Evolutionary conservation across 1,284 basidiomycete genomes (phyloP).

Genomic region (Sporisorium sorghi): DNA sequence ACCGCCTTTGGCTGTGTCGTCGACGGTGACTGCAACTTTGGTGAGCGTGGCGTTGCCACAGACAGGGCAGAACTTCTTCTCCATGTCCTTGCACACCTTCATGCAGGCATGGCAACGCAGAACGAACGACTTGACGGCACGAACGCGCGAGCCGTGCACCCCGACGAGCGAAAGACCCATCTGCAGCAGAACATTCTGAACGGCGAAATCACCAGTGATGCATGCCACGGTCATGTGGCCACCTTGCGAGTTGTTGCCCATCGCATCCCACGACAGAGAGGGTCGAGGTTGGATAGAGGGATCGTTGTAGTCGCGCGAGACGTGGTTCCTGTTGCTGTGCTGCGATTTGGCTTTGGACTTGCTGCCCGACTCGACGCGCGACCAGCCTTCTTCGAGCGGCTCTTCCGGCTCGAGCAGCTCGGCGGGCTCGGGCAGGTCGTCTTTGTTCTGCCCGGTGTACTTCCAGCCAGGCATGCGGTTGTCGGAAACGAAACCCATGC

Average conservation of each 20-base stretch:
- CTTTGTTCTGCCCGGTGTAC: constrained; percentile 34
- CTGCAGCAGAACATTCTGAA: constrained; percentile 97
- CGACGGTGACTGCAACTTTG: constrained; percentile 84
- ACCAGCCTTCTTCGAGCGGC: constrained; percentile 49
- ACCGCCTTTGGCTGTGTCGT: constrained; percentile 50
- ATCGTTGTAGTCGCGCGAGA: constrained; percentile 70
- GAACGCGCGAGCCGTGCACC: constrained; percentile 88
- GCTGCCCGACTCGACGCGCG: constrained; percentile 39
- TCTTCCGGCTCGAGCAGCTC: constrained; percentile 35
- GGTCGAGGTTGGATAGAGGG: constrained; percentile 45
- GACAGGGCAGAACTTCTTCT: constrained; percentile 96
- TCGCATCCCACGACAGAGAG: constrained; percentile 35
- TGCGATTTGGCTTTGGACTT: constrained; percentile 26
- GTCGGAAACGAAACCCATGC: constrained; percentile 75
- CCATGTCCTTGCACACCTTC: constrained; percentile 95
- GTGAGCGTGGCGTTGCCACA: constrained; percentile 94
- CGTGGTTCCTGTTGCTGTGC: constrained; percentile 69
- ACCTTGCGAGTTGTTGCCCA: constrained; percentile 73
- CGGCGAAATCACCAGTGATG: constrained; percentile 97
- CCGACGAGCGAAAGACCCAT: constrained; percentile 94
- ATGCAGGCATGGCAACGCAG: constrained; percentile 98
- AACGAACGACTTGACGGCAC: constrained; percentile 94
- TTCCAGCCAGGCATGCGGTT: constrained; percentile 47
- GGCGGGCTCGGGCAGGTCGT: constrained; percentile 24
- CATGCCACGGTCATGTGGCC: constrained; percentile 64